Conservation (phyloP, 169 alveolate species). For the Babesia bigemina region DNA sequence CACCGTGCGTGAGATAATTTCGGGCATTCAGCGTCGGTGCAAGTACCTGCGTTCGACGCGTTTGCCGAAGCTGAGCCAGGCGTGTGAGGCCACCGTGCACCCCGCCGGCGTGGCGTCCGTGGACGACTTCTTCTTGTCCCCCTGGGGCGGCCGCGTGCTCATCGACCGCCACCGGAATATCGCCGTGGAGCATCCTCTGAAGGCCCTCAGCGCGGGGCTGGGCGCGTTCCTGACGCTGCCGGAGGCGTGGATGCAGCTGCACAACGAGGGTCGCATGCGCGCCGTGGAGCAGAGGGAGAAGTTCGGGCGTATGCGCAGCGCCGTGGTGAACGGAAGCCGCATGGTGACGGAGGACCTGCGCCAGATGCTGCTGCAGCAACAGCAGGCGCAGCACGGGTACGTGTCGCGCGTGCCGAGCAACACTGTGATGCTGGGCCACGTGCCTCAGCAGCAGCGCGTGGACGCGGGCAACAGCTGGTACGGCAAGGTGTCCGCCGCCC, state of each 20-base stretch:
- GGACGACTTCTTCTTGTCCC: constrained; percentile 75
- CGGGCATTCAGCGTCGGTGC: constrained; percentile 72
- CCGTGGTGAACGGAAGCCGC: constrained; percentile 37
- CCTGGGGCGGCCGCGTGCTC: constrained; percentile 55
- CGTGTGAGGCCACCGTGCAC: constrained; percentile 80
- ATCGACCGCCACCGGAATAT: constrained; percentile 1
- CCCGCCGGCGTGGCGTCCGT: constrained; percentile 80
- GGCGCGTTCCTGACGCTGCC: constrained; percentile 68
- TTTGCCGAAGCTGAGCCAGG: constrained; percentile 77
- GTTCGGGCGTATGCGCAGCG: constrained; percentile 60
- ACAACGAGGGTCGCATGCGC: constrained; percentile 58
- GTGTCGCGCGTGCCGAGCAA: constrained; percentile 10
- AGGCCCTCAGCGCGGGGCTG: constrained; percentile 20
- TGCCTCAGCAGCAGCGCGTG: constrained; percentile 26
- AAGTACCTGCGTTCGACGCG: constrained; percentile 73
- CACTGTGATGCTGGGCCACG: constrained; percentile 23
- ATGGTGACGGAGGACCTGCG: constrained; percentile 42
- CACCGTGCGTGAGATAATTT: constrained; percentile 72
- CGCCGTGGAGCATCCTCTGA: not conserved
- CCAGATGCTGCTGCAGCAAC: constrained; percentile 29
- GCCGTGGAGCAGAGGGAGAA: constrained; percentile 64
- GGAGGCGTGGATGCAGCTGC: constrained; percentile 80
- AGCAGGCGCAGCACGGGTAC: constrained; percentile 24
- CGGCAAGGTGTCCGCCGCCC: constrained; percentile 5
- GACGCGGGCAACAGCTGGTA: constrained; percentile 36